A percentile compares a stretch with the other conserved stretches of the same genome.
These are phyloP conservation scores for Globisporangium camurandrum DNA, from an alignment of 352 stramenopile species.

Conservation along the genomic window DNA sequence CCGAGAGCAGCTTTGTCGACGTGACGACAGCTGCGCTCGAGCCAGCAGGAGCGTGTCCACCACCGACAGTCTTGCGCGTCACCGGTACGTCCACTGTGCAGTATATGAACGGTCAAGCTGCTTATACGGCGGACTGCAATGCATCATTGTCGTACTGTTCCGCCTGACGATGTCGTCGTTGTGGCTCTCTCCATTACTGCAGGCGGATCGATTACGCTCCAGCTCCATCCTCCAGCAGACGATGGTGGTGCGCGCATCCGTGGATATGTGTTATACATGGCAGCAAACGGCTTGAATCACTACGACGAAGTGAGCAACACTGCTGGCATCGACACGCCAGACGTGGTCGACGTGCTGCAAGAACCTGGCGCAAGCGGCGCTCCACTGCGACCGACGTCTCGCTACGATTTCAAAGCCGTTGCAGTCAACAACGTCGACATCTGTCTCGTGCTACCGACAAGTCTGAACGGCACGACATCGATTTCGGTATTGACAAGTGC, in stretches of 20 bases:
- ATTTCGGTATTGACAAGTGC: conserved; percentile 18
- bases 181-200: not conserved
- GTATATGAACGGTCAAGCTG: not conserved
- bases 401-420: conserved; percentile 47
- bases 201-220: conserved; percentile 7
- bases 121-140: not conserved
- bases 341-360: conserved; percentile 27
- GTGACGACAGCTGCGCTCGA: conserved; percentile 1
- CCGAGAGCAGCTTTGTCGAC: not conserved
- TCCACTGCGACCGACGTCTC: conserved; percentile 21
- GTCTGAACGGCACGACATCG: conserved; percentile 6
- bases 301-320: conserved; percentile 34
- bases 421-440: conserved; percentile 41
- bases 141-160: not conserved
- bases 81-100: conserved; percentile 1
- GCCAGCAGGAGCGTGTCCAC: conserved; percentile 5
- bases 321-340: conserved; percentile 8
- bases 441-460: conserved; percentile 21
- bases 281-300: conserved; percentile 16
- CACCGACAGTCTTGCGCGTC: conserved; percentile 1
- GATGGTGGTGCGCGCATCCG: conserved; percentile 23
- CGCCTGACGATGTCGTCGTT: not conserved
- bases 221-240: conserved; percentile 5
- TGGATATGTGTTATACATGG: conserved; percentile 52
- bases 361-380: conserved; percentile 14